Conservation (phyloP, 805 yeast species). For the Yamadazyma akitaensis region DNA sequence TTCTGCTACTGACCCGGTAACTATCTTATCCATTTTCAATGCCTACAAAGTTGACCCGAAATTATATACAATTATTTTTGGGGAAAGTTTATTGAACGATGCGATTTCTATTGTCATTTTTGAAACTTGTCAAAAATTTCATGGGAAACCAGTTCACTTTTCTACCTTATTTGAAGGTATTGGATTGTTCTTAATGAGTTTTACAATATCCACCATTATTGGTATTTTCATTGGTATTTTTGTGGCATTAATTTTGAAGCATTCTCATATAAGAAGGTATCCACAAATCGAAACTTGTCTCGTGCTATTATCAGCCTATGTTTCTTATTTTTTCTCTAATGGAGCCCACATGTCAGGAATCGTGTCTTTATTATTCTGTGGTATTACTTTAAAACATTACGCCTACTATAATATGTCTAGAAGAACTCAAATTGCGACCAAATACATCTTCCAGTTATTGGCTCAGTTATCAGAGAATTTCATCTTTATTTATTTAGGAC, state of each 20-base stretch:
- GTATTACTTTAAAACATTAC: slow-evolving; percentile 93
- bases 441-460: slow-evolving; percentile 87
- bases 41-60: slow-evolving; percentile 98
- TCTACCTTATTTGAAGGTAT: slow-evolving; percentile 88
- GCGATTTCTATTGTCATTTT: slow-evolving; percentile 99
- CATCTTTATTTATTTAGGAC: slow-evolving; percentile 90
- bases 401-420: slow-evolving; percentile 98
- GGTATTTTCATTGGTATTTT: slow-evolving; percentile 86
- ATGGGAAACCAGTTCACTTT: slow-evolving; percentile 72
- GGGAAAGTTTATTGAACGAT: slow-evolving; percentile 92
- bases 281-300: slow-evolving; percentile 97
- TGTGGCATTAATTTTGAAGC: slow-evolving; percentile 86
- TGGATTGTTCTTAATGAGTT: slow-evolving; percentile 89
- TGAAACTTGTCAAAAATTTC: slow-evolving; percentile 96
- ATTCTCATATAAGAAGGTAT: slow-evolving; percentile 86
- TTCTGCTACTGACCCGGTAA: slow-evolving; percentile 98
- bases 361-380: slow-evolving; percentile 90
- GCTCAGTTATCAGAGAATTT: slow-evolving; percentile 97
- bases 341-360: slow-evolving; percentile 99
- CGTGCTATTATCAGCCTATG: slow-evolving; percentile 87
- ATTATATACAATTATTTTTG: slow-evolving; percentile 93
- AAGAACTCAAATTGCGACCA: slow-evolving; percentile 93
- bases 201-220: slow-evolving; percentile 83
- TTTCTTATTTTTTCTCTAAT: slow-evolving; percentile 94
- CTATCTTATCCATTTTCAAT: slow-evolving; percentile 92